phyloP scores from a whole-genome alignment of 495 filamentous ascomycete genomes.

The Podospora appendiculata region DNA sequence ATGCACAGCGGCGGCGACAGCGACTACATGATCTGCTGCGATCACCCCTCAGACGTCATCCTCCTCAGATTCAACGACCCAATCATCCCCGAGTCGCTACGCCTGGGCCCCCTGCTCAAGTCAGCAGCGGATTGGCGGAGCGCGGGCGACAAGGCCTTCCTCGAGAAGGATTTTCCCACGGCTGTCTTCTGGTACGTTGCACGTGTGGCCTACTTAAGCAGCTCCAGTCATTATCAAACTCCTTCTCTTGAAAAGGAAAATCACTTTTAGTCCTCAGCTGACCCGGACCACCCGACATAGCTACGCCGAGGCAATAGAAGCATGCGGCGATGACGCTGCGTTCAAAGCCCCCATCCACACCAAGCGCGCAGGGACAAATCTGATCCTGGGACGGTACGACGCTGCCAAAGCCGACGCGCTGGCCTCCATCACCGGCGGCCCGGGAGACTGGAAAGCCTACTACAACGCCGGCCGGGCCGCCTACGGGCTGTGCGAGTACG shows the following conservation, averaged over 20 bases:
- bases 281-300: constrained; percentile 5
- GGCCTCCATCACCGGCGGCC: constrained; percentile 13
- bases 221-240: background rate
- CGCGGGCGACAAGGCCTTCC: constrained; percentile 25
- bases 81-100: constrained; percentile 21
- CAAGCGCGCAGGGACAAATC: constrained; percentile 41
- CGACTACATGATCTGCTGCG: constrained; percentile 41
- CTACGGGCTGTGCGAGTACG: constrained; percentile 38
- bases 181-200: constrained; percentile 24
- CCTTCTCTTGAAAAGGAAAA: background rate
- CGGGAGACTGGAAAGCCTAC: constrained; percentile 38
- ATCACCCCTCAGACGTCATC: constrained; percentile 43
- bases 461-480: constrained; percentile 40
- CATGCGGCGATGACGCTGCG: background rate
- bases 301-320: constrained; percentile 25
- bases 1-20: constrained; percentile 31
- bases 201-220: too few species aligned
- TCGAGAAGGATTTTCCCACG: constrained; percentile 26
- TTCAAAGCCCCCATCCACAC: constrained; percentile 19
- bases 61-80: constrained; percentile 15
- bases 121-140: constrained; percentile 25
- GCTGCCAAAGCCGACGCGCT: constrained; percentile 39
- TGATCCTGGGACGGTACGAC: constrained; percentile 39
- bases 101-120: constrained; percentile 19
- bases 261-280: background rate